A percentile compares a stretch with the other conserved stretches of the same genome.
Evolutionary conservation across 345 rosid species (phyloP).

Genomic region (Euphorbia lathyris): DNA sequence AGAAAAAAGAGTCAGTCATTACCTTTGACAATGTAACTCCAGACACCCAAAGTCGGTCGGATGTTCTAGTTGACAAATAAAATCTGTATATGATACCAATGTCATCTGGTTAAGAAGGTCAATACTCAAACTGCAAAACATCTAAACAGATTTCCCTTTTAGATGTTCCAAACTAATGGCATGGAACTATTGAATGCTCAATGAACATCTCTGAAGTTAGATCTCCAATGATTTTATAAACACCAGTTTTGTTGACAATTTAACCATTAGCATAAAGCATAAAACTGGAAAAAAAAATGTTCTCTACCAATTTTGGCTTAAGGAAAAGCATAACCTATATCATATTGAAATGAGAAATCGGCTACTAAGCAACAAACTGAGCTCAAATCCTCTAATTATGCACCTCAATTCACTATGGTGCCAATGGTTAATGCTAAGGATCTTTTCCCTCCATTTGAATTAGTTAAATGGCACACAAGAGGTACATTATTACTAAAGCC

Average conservation of each 20-base stretch:
- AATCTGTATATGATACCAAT: slow-evolving; percentile 40
- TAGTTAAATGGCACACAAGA: not conserved
- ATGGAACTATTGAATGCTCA: not conserved
- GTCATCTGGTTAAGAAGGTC: not conserved
- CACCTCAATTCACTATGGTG: not conserved
- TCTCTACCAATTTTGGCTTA: not conserved
- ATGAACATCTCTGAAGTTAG: not conserved
- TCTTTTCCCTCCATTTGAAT: not conserved
- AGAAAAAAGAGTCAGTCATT: not conserved
- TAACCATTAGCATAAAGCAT: not conserved
- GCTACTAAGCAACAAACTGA: not conserved
- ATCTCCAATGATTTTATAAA: not conserved
- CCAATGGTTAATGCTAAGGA: not conserved
- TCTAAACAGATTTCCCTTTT: not conserved
- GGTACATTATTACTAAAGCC: not conserved
- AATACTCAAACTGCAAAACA: not conserved
- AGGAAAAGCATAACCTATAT: not conserved
- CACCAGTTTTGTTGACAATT: not conserved
- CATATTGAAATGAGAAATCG: not conserved
- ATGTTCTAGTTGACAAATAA: slow-evolving; percentile 71
- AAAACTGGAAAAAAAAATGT: not conserved
- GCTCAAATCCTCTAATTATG: not conserved
- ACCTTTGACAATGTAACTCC: slow-evolving; percentile 76
- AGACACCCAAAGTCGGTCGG: slow-evolving; percentile 51
- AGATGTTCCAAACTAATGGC: not conserved